Base-by-base conservation (phyloP, 768 basidiomycete genomes). In the Pulveroboletus sp. region DNA sequence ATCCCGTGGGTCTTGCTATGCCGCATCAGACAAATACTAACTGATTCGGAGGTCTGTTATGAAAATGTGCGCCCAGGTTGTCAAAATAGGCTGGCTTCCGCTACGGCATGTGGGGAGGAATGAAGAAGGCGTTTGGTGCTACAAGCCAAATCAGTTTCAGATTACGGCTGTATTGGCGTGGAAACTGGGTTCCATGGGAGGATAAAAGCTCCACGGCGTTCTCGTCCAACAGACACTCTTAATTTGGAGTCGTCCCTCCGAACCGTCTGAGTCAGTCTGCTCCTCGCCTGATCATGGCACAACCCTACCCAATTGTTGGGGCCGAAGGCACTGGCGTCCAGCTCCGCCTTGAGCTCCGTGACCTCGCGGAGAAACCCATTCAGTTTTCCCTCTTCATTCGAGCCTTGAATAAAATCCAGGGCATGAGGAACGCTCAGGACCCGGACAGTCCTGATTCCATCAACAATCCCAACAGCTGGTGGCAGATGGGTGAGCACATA, bases 351-450 rank as follows among this genome's bases (percentile, higher is more conserved):
- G 59, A 60, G 38, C 20, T 60, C 31, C 49, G 43, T 16, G 55
- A 57, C n/a, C 55, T 60, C 20, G 37, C 42, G 20, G 14, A 34
- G 34, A 51, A 51, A 5, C 23, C 51, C 9, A 47, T 54, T 10
- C 47, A 57, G 13, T 60, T 54, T 16, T 60, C 59, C 4, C 51
- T 61, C 27, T 61, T 61, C 40, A 51, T 61, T 16, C 59, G 20
- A 8, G 59, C 46, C 14, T 17, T 61, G 30, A 46, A 17, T 6
- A 53, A 38, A 1, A 13, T 60, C 43, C 20, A 22, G 2, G n/a
- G 36, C 12, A 48, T 53, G 58, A 46, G 5, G 9, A 47, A 27
- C 29, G 14, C 27, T 4, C 3, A 34, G 6, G 17, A 49, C n/a
- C n/a, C 1, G 2, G 13, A 43, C 4, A 47, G 44, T 32, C 40